phyloP scores from a whole-genome alignment of 148 eudicot genomes.

The Arbutus unedo region DNA sequence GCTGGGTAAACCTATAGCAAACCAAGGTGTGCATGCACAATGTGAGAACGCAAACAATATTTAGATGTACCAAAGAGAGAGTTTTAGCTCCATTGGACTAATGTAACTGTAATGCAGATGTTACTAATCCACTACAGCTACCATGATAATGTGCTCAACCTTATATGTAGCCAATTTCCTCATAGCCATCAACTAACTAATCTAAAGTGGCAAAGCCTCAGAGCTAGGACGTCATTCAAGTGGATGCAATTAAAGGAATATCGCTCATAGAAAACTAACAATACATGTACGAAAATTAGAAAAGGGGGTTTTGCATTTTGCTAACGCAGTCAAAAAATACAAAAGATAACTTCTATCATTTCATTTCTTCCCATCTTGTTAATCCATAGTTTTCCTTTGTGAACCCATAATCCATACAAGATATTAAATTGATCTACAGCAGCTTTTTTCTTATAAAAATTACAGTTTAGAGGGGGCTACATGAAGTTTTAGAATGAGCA shows the following conservation, averaged over 20 bases:
- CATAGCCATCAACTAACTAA: neutral
- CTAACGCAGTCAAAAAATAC: neutral
- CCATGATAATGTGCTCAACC: neutral
- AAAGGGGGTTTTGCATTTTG: neutral
- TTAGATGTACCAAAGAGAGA: neutral
- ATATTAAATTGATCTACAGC: neutral
- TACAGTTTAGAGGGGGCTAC: neutral
- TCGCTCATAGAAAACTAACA: no score
- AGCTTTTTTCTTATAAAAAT: neutral
- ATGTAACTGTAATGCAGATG: neutral
- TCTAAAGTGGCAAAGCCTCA: neutral
- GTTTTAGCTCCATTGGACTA: neutral
- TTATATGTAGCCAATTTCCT: neutral
- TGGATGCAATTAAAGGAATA: neutral
- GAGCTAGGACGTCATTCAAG: neutral
- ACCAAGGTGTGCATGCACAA: neutral
- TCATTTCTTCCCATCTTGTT: neutral
- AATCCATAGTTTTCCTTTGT: neutral
- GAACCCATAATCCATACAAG: neutral
- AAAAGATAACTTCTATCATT: neutral
- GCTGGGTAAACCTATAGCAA: constrained; percentile 67
- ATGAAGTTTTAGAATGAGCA: neutral
- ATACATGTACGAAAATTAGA: no score
- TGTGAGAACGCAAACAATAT: neutral
- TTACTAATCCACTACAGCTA: neutral